Evolutionary conservation across 78 protist species (phyloP).

Genomic region (slime mould (Dictyostelium discoideum)): dicty_2.7 NC_007088.5:4649001-4649500

Average conservation of each 20-base stretch:
- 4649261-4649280: not conserved
- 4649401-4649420: slow-evolving; percentile 23
- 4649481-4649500: slow-evolving; percentile 61
- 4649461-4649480: slow-evolving; percentile 64
- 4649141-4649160: not conserved
- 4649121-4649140: slow-evolving; percentile 12
- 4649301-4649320: slow-evolving; percentile 65
- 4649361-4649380: not conserved
- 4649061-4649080: slow-evolving; percentile 19
- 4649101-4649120: not conserved
- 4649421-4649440: not conserved
- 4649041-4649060: slow-evolving; percentile 22
- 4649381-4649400: not conserved
- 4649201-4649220: not conserved
- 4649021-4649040: not conserved
- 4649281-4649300: not conserved
- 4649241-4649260: not conserved
- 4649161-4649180: slow-evolving; percentile 72
- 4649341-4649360: slow-evolving; percentile 23
- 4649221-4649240: not conserved
- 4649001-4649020: slow-evolving; percentile 13
- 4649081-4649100: not conserved
- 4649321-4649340: slow-evolving; percentile 35
- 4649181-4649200: slow-evolving; percentile 20
- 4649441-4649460: not conserved